Evolutionary conservation across 345 rosid species (phyloP), one percentile per base, ranked within the genome.

Genomic region (Arabis alpina): DNA sequence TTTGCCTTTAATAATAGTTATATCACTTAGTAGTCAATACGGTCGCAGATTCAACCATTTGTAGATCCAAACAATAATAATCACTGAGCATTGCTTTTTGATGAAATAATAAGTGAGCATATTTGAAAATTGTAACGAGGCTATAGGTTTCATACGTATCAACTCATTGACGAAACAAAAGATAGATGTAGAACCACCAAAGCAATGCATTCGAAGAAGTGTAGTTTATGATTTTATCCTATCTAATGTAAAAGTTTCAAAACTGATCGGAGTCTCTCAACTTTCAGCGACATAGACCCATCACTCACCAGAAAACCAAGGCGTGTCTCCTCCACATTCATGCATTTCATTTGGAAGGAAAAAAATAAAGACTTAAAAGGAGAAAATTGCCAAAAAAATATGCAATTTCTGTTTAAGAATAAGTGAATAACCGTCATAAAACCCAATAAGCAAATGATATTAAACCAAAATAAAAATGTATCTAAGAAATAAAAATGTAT

Each of bases 251-350:
- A 28, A 28, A 28, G 32, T 28, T 28, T 5, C 32, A 28, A 28
- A 28, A 28, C 32, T 28, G 4, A 28, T 28, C 4, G 32, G 5
- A 19, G 23, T 19, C 23, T 19, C 14, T 13, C 7, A 27, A 34
- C n/a, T 7, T 48, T 4, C 32, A 49, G 24, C 39, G 30, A 39
- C 14, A 39, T 6, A 0, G 11, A 54, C 61, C 41, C 23, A 43
- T 67, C 32, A 55, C 34, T 5, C 39, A 10, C 11, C 34, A 28
- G 16, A 34, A 23, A 10, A 23, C 27, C 47, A 56, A 56, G 54
- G 15, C 72, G 72, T 56, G 64, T 68, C 54, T 55, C 72, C 34
- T 56, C 55, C 12, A 6, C 45, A n/a, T 56, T 56, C 72, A 34
- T 34, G 32, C 25, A 44, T 32, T 45, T 44, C 54, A 8, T 34